phyloP scores from a whole-genome alignment of 2,329 filamentous ascomycete genomes.

The Raffaelea deltoideospora region DNA sequence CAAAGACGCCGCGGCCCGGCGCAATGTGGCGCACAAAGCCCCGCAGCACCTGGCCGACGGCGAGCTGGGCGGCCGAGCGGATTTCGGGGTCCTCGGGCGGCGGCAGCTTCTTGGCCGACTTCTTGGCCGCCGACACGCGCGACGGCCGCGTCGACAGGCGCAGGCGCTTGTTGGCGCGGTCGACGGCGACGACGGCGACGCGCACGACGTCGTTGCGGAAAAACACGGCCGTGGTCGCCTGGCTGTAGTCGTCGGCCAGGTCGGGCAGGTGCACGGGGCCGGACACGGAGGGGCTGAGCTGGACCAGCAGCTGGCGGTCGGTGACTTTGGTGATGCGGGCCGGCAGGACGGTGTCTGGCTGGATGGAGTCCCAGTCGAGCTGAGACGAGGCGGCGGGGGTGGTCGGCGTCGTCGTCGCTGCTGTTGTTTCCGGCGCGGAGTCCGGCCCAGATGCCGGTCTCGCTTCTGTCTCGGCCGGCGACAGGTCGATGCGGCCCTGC shows the following conservation, averaged over 20 bases:
- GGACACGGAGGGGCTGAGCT: slow-evolving; percentile 65
- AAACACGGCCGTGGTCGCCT: slow-evolving; percentile 60
- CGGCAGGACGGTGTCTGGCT: slow-evolving; percentile 65
- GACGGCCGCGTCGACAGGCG: slow-evolving; percentile 74
- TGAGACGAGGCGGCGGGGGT: too few species aligned
- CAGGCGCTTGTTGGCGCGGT: slow-evolving; percentile 71
- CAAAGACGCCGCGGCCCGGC: slow-evolving; percentile 79
- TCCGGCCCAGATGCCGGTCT: too few species aligned
- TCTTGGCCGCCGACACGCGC: slow-evolving; percentile 71
- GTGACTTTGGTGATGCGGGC: slow-evolving; percentile 74
- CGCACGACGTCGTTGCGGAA: slow-evolving; percentile 77
- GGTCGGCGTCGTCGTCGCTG: too few species aligned
- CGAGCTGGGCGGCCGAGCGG: slow-evolving; percentile 51
- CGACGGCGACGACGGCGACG: slow-evolving; percentile 70
- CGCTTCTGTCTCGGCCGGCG: slow-evolving; percentile 53
- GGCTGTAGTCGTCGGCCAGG: slow-evolving; percentile 70
- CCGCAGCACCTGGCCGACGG: slow-evolving; percentile 63
- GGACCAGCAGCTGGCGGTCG: slow-evolving; percentile 70
- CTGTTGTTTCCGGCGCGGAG: too few species aligned
- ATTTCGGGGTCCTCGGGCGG: slow-evolving; percentile 78
- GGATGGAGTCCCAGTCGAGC: slow-evolving; percentile 58
- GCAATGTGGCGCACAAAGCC: slow-evolving; percentile 86
- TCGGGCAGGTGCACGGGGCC: slow-evolving; percentile 74
- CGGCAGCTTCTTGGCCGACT: too few species aligned
- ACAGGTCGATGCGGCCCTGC: slow-evolving; percentile 67